These are phyloP conservation scores for Penicillium chermesinum DNA, from an alignment of 495 filamentous ascomycete species.

Conservation along the genomic window DNA sequence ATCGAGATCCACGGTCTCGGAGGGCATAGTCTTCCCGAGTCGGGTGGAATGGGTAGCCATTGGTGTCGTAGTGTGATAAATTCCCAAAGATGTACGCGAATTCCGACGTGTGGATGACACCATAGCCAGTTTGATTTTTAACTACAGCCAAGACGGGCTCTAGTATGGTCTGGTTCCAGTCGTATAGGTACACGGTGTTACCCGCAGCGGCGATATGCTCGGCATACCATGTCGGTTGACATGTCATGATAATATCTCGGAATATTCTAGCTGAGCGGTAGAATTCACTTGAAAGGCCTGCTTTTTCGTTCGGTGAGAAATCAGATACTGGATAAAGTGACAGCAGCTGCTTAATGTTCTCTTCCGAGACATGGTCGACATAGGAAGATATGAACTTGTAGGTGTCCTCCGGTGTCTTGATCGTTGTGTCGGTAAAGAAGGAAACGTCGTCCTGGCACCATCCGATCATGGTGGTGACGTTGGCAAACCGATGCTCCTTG, in stretches of 20 bases:
- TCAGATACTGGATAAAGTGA: background rate
- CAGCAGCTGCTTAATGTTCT: background rate
- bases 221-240: background rate
- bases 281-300: background rate
- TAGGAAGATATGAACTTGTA: background rate
- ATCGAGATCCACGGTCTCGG: background rate
- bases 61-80: background rate
- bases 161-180: background rate
- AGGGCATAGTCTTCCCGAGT: background rate
- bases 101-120: background rate
- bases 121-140: background rate
- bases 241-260: background rate
- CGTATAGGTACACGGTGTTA: background rate
- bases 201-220: background rate
- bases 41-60: background rate
- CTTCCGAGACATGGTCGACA: background rate
- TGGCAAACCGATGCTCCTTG: background rate
- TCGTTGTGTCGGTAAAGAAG: background rate
- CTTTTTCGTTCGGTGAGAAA: background rate
- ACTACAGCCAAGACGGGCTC: background rate
- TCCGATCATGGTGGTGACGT: background rate
- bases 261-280: background rate
- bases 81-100: background rate
- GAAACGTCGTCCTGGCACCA: background rate
- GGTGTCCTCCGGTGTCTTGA: background rate